These are phyloP conservation scores for Bretschneidera sinensis DNA, from an alignment of 345 rosid species.

Conservation along the genomic window DNA sequence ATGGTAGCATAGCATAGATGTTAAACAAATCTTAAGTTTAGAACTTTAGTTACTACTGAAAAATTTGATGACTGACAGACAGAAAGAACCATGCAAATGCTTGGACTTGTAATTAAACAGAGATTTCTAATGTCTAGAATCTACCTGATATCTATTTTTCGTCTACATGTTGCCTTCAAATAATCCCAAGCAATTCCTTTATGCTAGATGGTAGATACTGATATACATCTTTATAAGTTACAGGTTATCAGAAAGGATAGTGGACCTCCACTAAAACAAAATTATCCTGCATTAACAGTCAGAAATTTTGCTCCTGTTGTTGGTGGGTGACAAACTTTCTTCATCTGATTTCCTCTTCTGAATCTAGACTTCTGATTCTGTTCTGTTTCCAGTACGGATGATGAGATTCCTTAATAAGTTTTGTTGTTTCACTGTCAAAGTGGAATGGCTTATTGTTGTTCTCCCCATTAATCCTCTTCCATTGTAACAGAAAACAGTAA, in stretches of 20 bases:
- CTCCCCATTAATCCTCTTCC: neutral
- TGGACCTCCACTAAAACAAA: constrained; percentile 21
- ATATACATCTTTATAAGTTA: neutral
- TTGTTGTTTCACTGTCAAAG: neutral
- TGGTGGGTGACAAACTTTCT: constrained; percentile 34
- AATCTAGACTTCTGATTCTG: neutral
- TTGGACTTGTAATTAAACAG: too few species aligned
- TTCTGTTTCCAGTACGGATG: neutral
- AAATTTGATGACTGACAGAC: too few species aligned
- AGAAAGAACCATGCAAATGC: too few species aligned
- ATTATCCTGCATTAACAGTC: constrained; percentile 20
- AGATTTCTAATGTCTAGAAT: too few species aligned
- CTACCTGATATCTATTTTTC: too few species aligned
- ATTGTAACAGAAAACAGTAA: constrained; percentile 30
- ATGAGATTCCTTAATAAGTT: neutral
- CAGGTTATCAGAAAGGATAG: constrained; percentile 67
- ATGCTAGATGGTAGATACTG: too few species aligned
- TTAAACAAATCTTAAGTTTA: too few species aligned
- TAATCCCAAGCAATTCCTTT: too few species aligned
- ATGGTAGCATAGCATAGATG: too few species aligned
- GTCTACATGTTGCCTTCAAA: too few species aligned
- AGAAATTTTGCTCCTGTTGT: constrained; percentile 21
- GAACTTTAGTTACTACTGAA: too few species aligned
- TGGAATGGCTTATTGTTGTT: neutral
- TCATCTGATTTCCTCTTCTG: neutral